Conservation (phyloP, 176 grass and related monocot genomes). For the Phoenix dactylifera region DNA sequence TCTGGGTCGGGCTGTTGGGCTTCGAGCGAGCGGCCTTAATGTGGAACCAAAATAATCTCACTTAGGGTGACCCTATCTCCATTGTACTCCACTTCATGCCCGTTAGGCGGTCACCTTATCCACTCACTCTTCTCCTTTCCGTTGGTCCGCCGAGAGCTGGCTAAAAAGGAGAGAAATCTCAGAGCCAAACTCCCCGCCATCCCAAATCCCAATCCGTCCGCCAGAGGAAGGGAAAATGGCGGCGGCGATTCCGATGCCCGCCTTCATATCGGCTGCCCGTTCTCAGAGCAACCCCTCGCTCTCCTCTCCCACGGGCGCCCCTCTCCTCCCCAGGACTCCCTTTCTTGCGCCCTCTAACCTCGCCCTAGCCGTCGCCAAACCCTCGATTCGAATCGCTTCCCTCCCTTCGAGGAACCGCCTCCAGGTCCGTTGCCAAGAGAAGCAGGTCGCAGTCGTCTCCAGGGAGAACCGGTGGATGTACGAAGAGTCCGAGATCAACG, state of each 20-base stretch:
- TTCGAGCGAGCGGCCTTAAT: no score
- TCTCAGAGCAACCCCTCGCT: neutral
- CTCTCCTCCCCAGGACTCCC: neutral
- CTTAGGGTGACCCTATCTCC: no score
- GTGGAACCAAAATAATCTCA: no score
- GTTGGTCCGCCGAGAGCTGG: no score
- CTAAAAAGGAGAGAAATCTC: no score
- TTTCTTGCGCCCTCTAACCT: slow-evolving; percentile 2
- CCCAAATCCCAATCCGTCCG: no score
- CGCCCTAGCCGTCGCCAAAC: neutral
- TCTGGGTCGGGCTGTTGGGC: no score
- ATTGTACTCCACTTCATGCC: no score
- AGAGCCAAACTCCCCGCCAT: no score
- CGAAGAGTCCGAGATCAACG: slow-evolving; percentile 15
- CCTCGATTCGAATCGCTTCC: neutral
- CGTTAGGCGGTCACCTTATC: no score
- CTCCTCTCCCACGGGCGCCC: neutral
- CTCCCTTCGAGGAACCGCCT: neutral
- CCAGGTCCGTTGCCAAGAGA: slow-evolving; percentile 8
- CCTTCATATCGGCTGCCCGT: neutral
- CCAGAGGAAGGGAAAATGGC: neutral
- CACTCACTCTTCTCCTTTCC: no score
- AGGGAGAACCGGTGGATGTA: slow-evolving; percentile 27
- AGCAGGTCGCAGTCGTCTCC: slow-evolving; percentile 2
- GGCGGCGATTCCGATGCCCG: neutral